Percentiles rank a stretch among this genome's conserved stretches.
Conservation (phyloP, 2,329 filamentous ascomycete species). For the Westerdykella aurantiaca region DNA sequence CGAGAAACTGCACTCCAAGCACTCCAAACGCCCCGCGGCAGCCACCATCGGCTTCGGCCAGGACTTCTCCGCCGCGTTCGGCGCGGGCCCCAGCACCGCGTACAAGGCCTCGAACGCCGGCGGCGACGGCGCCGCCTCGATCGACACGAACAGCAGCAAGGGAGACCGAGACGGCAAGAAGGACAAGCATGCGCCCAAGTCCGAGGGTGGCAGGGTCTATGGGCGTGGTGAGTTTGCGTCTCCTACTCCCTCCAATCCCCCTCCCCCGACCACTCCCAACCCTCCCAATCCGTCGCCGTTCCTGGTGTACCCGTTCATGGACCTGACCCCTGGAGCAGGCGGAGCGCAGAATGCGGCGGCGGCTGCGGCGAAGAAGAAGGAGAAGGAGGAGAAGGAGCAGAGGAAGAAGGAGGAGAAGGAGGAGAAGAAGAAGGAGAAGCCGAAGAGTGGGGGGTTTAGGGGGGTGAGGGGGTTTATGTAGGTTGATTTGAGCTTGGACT, state of each 20-base stretch:
- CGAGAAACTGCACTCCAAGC: conserved; percentile 17
- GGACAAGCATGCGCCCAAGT: conserved; percentile 38
- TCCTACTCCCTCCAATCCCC: neutral
- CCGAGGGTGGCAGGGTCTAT: conserved; percentile 46
- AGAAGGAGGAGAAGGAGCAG: conserved; percentile 44
- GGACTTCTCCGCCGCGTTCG: conserved; percentile 26
- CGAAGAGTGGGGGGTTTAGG: conserved; percentile 36
- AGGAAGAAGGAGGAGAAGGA: conserved; percentile 41
- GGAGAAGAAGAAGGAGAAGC: conserved; percentile 40
- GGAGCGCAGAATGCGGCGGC: conserved; percentile 52
- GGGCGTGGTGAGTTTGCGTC: conserved; percentile 47
- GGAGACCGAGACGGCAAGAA: conserved; percentile 36
- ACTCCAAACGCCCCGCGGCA: conserved; percentile 5
- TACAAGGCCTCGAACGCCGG: conserved; percentile 15
- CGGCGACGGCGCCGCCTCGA: conserved; percentile 20
- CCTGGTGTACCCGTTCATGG: conserved; percentile 14
- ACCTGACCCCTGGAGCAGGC: conserved; percentile 26
- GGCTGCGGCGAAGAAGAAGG: conserved; percentile 48
- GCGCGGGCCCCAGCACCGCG: conserved; percentile 26
- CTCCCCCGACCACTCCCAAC: neutral
- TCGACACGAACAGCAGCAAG: conserved; percentile 33
- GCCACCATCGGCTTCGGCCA: conserved; percentile 16
- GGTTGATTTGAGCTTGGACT: neutral
- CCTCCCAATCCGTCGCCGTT: conserved; percentile 28
- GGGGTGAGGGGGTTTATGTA: conserved; percentile 38